Base-by-base conservation (phyloP, 805 yeast species). In the Lipomyces starkeyi region DNA sequence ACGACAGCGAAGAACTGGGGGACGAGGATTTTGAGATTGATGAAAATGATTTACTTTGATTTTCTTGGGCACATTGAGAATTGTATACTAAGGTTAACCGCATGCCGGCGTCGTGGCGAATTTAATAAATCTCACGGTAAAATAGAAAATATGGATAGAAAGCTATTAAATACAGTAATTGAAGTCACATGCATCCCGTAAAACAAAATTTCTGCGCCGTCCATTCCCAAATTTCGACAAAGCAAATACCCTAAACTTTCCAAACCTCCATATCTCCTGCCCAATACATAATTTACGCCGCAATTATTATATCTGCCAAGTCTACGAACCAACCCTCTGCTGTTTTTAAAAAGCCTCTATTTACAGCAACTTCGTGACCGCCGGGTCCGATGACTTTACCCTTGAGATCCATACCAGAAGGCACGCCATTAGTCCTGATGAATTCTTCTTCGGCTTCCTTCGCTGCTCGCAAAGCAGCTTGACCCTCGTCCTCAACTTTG, bases 401-500 rank as follows among this genome's bases (percentile, higher is more conserved):
- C 17, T 56, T 2, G 54, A 64, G 35, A 34, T 67, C 65, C 49
- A 60, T 14, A 8, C 71, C 71, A 8, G 64, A 52, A 3, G 71
- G 68, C 14, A 68, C 20, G 14, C 71, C 71, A 32, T 61, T 66
- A 35, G 67, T 66, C 37, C 65, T 59, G 20, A 61, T 32, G 37
- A 69, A 70, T 47, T 68, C 72, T 6, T 55, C 62, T 52, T 68
- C 72, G 6, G 73, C 73, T 25, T 59, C 65, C 27, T 60, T 54
- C 20, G 71, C 71, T 2, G 73, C 73, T n/a, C 72, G 61, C 60
- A 64, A 64, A 47, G 69, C 61, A 3, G 73, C 40, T 29, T 64
- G 60, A 4, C 61, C 47, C 47, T 70, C 73, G 35, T 70, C 71
- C 37, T 70, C 73, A 47, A 68, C 69, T 49, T 68, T 68, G 63